phyloP scores from a whole-genome alignment of 176 grass and related monocot species.

The Zizania latifolia region DNA sequence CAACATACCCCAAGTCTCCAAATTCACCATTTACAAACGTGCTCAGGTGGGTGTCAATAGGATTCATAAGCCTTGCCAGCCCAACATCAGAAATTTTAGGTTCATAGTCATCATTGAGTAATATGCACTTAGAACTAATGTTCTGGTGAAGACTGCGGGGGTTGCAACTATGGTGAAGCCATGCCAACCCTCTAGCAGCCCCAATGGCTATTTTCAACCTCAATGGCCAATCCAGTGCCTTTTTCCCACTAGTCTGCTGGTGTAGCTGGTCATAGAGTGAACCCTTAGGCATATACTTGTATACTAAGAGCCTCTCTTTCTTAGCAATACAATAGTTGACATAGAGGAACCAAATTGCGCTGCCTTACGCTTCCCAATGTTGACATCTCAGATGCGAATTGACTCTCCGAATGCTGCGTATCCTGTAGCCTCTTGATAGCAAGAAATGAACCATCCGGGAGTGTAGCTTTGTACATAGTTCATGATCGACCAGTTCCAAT shows the following conservation, averaged over 20 bases:
- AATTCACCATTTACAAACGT: constrained; percentile 92
- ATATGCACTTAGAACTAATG: constrained; percentile 93
- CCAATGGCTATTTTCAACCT: constrained; percentile 87
- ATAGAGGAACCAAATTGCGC: constrained; percentile 68
- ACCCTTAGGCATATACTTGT: constrained; percentile 65
- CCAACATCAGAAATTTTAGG: constrained; percentile 96
- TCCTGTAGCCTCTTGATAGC: constrained; percentile 87
- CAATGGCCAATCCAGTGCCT: constrained; percentile 51
- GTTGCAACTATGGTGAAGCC: constrained; percentile 95
- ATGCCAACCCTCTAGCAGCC: constrained; percentile 67
- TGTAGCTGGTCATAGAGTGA: constrained; percentile 65
- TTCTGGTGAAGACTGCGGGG: constrained; percentile 87
- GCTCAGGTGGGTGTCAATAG: constrained; percentile 85
- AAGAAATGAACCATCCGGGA: constrained; percentile 74
- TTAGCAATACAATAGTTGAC: constrained; percentile 84
- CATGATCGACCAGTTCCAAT: constrained; percentile 62
- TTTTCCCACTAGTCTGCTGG: constrained; percentile 13
- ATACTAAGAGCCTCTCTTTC: constrained; percentile 81
- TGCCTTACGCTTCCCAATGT: constrained; percentile 65
- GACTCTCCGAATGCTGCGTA: constrained; percentile 67
- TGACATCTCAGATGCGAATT: no score
- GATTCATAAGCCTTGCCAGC: constrained; percentile 93
- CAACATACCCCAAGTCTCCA: constrained; percentile 87
- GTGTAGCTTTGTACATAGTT: no score
- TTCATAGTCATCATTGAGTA: constrained; percentile 71